phyloP scores from a whole-genome alignment of 108 stramenopile genomes.

The Poteriospumella lacustris region DNA sequence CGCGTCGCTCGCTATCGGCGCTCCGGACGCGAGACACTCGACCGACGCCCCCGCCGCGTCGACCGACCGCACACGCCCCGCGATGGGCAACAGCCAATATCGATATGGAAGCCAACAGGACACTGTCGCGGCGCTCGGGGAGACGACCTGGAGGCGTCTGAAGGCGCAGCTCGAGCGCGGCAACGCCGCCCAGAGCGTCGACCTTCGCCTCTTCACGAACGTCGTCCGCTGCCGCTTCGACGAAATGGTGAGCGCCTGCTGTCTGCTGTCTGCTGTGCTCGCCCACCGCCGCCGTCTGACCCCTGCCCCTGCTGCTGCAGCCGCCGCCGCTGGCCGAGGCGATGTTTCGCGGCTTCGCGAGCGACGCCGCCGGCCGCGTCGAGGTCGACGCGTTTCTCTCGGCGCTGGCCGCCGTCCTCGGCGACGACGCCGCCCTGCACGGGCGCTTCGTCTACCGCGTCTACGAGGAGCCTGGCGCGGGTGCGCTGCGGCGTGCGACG shows the following conservation, averaged over 20 bases:
- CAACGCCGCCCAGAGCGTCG: background rate
- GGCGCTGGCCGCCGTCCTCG: background rate
- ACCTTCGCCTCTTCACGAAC: background rate
- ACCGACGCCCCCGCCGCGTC: too few relatives aligned
- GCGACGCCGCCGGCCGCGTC: background rate
- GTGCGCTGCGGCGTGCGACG: background rate
- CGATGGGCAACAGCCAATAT: slow-evolving; percentile 22
- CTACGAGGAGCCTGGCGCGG: background rate
- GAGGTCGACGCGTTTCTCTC: slow-evolving; percentile 15
- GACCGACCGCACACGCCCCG: too few relatives aligned
- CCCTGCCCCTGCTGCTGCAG: background rate
- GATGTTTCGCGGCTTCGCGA: background rate
- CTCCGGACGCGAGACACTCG: too few relatives aligned
- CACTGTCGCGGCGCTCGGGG: background rate
- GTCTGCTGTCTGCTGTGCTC: background rate
- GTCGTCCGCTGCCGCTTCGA: background rate
- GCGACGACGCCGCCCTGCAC: background rate
- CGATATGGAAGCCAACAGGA: slow-evolving; percentile 1
- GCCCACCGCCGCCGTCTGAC: background rate
- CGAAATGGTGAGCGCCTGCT: background rate
- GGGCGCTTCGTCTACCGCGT: background rate
- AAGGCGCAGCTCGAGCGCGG: background rate
- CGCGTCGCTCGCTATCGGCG: too few relatives aligned
- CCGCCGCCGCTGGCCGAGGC: background rate
- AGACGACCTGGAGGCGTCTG: background rate